Percentiles rank a stretch among this genome's conserved stretches.
These are phyloP conservation scores for Candida xyloterini DNA, from an alignment of 805 yeast genomes.

Conservation along the genomic window DNA sequence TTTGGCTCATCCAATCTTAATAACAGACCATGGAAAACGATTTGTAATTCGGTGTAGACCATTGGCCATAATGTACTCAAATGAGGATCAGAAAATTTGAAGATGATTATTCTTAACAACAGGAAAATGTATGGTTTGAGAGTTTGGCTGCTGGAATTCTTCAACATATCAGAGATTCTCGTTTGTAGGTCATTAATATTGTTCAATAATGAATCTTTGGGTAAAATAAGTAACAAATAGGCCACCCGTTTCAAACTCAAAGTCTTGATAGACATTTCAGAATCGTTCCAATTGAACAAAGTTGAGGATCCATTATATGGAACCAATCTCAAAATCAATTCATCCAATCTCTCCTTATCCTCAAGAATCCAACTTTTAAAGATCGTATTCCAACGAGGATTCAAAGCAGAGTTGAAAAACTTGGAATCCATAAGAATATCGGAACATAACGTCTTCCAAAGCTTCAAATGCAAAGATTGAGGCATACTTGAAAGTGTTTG, in stretches of 20 bases:
- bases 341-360: constrained; percentile 60
- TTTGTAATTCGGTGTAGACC: constrained; percentile 59
- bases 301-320: constrained; percentile 54
- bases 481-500: constrained; percentile 33
- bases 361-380: constrained; percentile 60
- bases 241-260: constrained; percentile 58
- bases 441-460: constrained; percentile 61
- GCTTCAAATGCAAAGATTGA: constrained; percentile 39
- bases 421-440: constrained; percentile 63
- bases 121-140: constrained; percentile 46
- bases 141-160: constrained; percentile 29
- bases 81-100: constrained; percentile 62
- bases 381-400: constrained; percentile 51
- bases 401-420: constrained; percentile 44
- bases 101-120: constrained; percentile 60
- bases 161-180: constrained; percentile 31
- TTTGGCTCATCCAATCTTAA: constrained; percentile 16
- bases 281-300: constrained; percentile 36
- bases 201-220: constrained; percentile 53
- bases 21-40: constrained; percentile 42
- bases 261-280: constrained; percentile 28
- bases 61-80: constrained; percentile 68
- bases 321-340: constrained; percentile 46
- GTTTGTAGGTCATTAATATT: constrained; percentile 44
- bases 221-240: constrained; percentile 60